Base-by-base conservation (phyloP, 345 rosid species). In the Reutealis trisperma region DNA sequence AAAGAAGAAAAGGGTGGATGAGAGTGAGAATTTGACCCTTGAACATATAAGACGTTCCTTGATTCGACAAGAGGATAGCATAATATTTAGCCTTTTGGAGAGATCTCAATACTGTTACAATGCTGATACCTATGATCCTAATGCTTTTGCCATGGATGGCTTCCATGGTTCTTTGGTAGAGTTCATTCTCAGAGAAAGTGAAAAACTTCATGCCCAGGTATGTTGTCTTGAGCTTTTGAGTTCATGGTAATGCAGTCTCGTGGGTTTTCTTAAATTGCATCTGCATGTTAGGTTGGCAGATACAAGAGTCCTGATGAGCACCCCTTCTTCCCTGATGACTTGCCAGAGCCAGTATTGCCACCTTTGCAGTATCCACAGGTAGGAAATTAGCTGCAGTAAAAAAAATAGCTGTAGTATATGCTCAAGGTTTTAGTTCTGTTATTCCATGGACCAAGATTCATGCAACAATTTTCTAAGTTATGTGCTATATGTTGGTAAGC, bases 241-340 rank as follows among this genome's bases (percentile, higher is more conserved):
- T 66, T 58, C 27, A 27, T 30, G 25, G 32, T 42, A 16, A 58
- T 58, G 19, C 19, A 41, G 54, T 58, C 27, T 13, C 55, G 21
- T 8, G 22, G 67, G 32, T 78, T 27, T 45, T 49, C 73, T 76
- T 67, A 59, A 30, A 65, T 73, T 78, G 27, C 15, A 24, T 67
- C 49, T 47, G 49, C 22, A 30, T 22, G 37, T 80, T 83, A 94
- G 97, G 90, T 89, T 60, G 98, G 98, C 71, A 88, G 97, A 71
- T 94, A 88, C 79, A 84, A 89, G 79, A 92, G 98, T 83, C 98
- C 98, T 25, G 98, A 94, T 81, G 97, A 94, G 79, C 93, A 90
- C 81, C 93, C 97, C 13, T 92, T 94, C 89, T 92, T 91, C 89
- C 91, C 91, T 1, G 84, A 88, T 54, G 87, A 87, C 75, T 74